Evolutionary conservation across 495 filamentous ascomycete species (phyloP), one percentile per base, ranked within the genome.

Genomic region (Aspergillus carlsbadensis): DNA sequence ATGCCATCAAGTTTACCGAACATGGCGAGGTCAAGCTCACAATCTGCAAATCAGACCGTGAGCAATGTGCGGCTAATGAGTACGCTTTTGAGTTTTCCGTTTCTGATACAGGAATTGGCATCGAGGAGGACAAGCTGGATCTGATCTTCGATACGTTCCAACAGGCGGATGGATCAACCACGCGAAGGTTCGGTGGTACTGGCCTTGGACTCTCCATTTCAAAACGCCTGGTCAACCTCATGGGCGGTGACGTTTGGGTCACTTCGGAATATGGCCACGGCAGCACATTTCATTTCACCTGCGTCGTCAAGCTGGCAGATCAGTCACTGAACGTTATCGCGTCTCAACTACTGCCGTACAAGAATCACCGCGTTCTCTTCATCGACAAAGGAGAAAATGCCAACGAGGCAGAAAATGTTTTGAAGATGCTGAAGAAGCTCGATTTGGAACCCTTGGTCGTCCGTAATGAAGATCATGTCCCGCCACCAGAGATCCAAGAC

Each of bases 111-210:
- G 94, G 94, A 49, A 99, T 99, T 66, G 94, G 94, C 62, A 98
- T 99, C 58, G 90, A 93, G 66, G 81, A 87, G 46, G 94, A 98
- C 67, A 99, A 99, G 75, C 84, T 98, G 22, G 92, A 97, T 69
- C 75, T 98, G 55, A 99, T 99, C 70, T 99, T 99, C 68, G 94
- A 98, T 71, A 99, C 94, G 13, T 99, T 99, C 85, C 95, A 96
- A 65, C 94, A 99, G 75, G 94, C 94, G 10, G 94, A 99, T 74
- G 94, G 94, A 31, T 97, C 93, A 8, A 99, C 95, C 64, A 99
- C 94, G 10, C 82, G 94, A 35, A 91, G 95, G 63, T 99, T 99
- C 66, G 94, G 94, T 66, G 94, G 94, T 61, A 99, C 94, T 22
- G 94, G 94, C 53, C 82, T 99, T 21, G 94, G 94, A 58, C 78